Evolutionary conservation across 257 asterid species (phyloP), one percentile per base, ranked within the genome.

Genomic region (Ligustrum vulgare): DNA sequence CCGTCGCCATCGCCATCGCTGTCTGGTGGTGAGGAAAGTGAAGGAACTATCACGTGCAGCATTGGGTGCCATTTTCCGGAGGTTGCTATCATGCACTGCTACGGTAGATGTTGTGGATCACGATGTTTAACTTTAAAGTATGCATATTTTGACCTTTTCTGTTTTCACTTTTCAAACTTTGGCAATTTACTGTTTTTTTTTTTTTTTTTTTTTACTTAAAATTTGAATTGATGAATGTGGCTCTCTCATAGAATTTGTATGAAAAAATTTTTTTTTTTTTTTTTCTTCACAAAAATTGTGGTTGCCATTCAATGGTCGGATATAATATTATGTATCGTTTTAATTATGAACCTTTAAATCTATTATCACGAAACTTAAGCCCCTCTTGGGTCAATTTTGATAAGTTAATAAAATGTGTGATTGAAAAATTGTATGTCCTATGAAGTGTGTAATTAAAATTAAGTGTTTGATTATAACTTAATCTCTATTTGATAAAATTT

Each of bases 11-110:
- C 54, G 74, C 32, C 45, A 85, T 80, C 71, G 74, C 76, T 67
- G 78, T 69, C 67, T 64, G 70, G 70, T 77, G 64, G 79, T 72
- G 74, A 84, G 66, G 86, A 83, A 81, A 25, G 80, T 82, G 75
- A 91, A 87, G 80, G 83, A 84, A 36, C 23, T 82, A 18, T 82
- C 93, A 8, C 65, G 86, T 58, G 81, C 86, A 2, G 87, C 89
- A n/a, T 41, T 87, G 58, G 13, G 80, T 7, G 78, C 84, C 1
- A 39, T 88, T 43, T 86, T 91, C 83, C 83, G 88, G 77, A 82
- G 80, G 84, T 65, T 91, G 81, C 80, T 87, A 51, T 84, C 85
- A 12, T 89, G 96, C 49, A 41, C 90, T 9, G 81, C 89, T 22
- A 70, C 82, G 15, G 83, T 87, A 0, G 96, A 87, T 78, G 90